phyloP scores from a whole-genome alignment of 192 early-diverging fungal genomes.

The Pilobolus umbonatus region DNA sequence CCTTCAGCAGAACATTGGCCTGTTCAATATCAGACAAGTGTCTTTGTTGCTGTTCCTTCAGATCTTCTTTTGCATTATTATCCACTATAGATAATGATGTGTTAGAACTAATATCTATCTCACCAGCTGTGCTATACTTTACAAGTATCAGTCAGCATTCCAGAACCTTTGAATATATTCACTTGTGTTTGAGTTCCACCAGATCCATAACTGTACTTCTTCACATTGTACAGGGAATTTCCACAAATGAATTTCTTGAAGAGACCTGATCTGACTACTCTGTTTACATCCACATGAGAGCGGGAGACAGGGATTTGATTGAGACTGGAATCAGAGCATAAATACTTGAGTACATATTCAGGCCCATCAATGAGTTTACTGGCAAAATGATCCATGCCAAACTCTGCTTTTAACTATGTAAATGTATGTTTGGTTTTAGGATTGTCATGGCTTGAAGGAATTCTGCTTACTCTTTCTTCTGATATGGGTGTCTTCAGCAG shows the following conservation, averaged over 20 bases:
- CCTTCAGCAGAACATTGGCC: slow-evolving; percentile 26
- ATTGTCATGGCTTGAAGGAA: no score
- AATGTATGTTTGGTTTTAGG: no score
- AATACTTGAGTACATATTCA: slow-evolving; percentile 49
- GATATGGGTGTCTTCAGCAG: slow-evolving; percentile 31
- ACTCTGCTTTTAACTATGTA: slow-evolving; percentile 17
- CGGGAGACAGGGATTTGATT: slow-evolving; percentile 46
- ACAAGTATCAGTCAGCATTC: slow-evolving; percentile 24
- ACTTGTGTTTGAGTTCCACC: slow-evolving; percentile 18
- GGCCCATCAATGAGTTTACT: slow-evolving; percentile 76
- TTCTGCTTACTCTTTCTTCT: no score
- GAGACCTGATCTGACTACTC: slow-evolving; percentile 4
- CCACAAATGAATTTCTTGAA: slow-evolving; percentile 28
- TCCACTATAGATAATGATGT: slow-evolving; percentile 34
- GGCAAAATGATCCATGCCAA: slow-evolving; percentile 74
- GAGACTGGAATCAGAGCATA: slow-evolving; percentile 58
- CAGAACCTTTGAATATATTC: slow-evolving; percentile 15
- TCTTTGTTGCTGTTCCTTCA: slow-evolving; percentile 32
- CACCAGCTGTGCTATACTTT: no score
- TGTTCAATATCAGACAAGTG: slow-evolving; percentile 21
- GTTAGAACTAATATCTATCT: no score
- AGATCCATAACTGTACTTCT: slow-evolving; percentile 29
- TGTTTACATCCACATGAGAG: background rate
- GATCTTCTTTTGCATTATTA: slow-evolving; percentile 28
- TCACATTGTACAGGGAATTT: slow-evolving; percentile 21